Evolutionary conservation across 441 rosid genomes (phyloP), one percentile per base, ranked within the genome.

Genomic region (Gossypium lobatum): DNA sequence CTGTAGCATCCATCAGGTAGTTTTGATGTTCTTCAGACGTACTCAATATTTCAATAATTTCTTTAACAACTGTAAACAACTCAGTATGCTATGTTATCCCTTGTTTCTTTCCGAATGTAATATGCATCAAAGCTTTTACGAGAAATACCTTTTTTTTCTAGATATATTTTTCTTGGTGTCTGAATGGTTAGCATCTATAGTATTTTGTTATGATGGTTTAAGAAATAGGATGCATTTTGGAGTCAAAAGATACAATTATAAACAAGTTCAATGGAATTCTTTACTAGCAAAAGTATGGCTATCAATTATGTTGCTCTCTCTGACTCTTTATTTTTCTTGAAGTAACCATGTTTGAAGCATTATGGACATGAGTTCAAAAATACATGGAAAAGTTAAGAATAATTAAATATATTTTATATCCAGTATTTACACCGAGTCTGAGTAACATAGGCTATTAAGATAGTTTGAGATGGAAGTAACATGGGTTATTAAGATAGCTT

Each of bases 1-100:
- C 98, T 72, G 98, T 82, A 74, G 99, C 99, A 77, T 91, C 95
- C 60, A 80, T 95, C 90, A 93, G 99, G 99, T 95, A 85, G 48
- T 48, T 60, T 25, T 73, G 62, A 60, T 75, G 37, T 68, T 76
- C 52, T 26, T 28, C 52, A 2, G 48, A 53, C n/a, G 23, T 45
- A 13, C 45, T 68, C 34, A 23, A 52, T 68, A 14, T 48, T 25
- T 52, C 34, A 52, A 52, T 52, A 10, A 28, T 68, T 50, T 50
- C 25, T 68, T 28, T 16, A 52, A 68, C 60, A 26, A 13, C 31
- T 42, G 9, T 7, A 20, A 42, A 64, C 20, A 20, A 16, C 18
- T 25, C 25, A 14, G 9, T 25, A 48, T 50, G 59, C 3, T 9
- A 16, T 31, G 7, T 53, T 17, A 9, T 69, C 28, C 25, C 17